A percentile compares a stretch with the other conserved stretches of the same genome.
phyloP scores from a whole-genome alignment of 2,329 filamentous ascomycete genomes.

The Nemania sp. region DNA sequence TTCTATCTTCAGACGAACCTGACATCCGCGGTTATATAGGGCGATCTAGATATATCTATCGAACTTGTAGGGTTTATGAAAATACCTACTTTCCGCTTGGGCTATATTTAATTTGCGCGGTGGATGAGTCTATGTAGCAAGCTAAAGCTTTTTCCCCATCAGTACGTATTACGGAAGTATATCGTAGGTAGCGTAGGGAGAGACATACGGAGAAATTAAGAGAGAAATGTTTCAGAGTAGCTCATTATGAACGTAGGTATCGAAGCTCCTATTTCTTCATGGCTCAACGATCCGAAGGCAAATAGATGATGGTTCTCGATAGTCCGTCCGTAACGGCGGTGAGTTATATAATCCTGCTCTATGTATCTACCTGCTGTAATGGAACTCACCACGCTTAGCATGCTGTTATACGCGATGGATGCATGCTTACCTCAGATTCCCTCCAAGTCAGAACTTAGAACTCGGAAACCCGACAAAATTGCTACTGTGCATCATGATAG shows the following conservation, averaged over 20 bases:
- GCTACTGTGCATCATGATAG: neutral
- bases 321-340: neutral
- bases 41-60: too few species aligned
- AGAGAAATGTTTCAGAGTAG: neutral
- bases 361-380: too few species aligned
- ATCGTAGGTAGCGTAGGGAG: too few species aligned
- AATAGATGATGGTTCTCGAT: neutral
- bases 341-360: neutral
- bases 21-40: too few species aligned
- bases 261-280: neutral
- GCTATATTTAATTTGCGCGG: too few species aligned
- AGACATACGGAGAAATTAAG: neutral
- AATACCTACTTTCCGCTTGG: too few species aligned
- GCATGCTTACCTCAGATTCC: slow-evolving; percentile 14
- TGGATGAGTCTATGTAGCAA: too few species aligned
- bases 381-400: neutral
- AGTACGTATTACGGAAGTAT: too few species aligned
- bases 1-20: neutral
- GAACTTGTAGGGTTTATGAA: too few species aligned
- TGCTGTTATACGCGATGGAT: neutral
- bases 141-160: neutral
- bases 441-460: too few species aligned
- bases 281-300: neutral
- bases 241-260: neutral
- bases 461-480: slow-evolving; percentile 7